Base-by-base conservation (phyloP, 805 yeast genomes). In the Zygosaccharomyces bailii region DNA sequence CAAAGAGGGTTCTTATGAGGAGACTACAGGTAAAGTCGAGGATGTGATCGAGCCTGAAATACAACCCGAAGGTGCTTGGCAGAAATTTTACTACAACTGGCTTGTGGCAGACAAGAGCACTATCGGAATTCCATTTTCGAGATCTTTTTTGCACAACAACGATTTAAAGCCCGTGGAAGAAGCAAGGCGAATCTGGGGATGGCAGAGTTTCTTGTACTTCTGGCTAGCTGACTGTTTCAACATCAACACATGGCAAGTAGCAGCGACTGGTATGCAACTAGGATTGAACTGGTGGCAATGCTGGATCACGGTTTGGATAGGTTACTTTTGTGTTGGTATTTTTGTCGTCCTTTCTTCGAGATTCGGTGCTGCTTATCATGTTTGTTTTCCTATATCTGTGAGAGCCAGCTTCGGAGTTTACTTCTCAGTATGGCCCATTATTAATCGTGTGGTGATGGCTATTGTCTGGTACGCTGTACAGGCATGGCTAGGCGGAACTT, bases 191-290 rank as follows among this genome's bases (percentile, higher is more conserved):
- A 75, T 76, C n/a, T 88, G 96, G 96, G 68, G 77, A 21, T 86
- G 95, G 95, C 80, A 71, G 64, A 86, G 87, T 63, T 88, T 69
- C 60, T 80, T 84, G 10, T 79, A 77, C 51, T 84, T 86, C 56
- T 88, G 96, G 96, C 65, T 88, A 46, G 88, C 96, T 0, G 96
- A 88, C 61, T 81, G 95, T 24, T 86, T 88, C 69, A 88, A 88
- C 66, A 80, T 88, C 60, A 87, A 86, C 63, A 86, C 96, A 4
- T 87, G 91, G 88, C 89, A 85, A 70, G 86, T 88, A 55, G 96
- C 95, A 2, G 81, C 91, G 6, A 84, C 95, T 0, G 95, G 95
- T 56, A 82, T 84, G 45, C 71, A 73, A 43, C 78, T 80, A 17
- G 93, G 93, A 8, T 68, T 88, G 66, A 76, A 82, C 13, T 87